Evolutionary conservation across 768 basidiomycete genomes (phyloP), one percentile per base, ranked within the genome.

Genomic region (Cytidiella melzeri): DNA sequence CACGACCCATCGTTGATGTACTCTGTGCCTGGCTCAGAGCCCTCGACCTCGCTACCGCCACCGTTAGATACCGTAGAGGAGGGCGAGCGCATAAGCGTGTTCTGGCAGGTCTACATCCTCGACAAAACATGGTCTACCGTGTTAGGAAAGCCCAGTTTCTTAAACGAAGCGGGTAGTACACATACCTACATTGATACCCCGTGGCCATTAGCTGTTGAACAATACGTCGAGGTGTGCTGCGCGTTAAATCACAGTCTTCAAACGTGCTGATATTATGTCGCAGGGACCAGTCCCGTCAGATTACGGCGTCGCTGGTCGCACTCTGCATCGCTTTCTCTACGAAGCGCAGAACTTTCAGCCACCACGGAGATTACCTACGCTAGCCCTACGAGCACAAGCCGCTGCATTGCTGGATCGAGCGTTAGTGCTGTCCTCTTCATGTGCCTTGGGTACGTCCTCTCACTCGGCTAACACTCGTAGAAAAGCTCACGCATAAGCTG

Each of bases 381-480:
- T 71, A 15, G 69, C 75, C 0, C 60, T 78, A 54, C 66, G 71
- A 36, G 72, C 70, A 50, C 80, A 83, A 54, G 79, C 81, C 1
- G 70, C 75, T 6, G 73, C 83, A 15, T 64, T 86, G 34, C 77
- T 84, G 43, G 81, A 83, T 56, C 72, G 75, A n/a, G 79, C 83
- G 5, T 69, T 75, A 3, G 72, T 76, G 47, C 64, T 84, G 7
- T 69, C 75, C 15, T 75, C 67, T 20, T 64, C 68, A n/a, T 66
- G 64, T 56, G 47, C 57, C 20, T 46, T 61, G 19, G 53, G 67
- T 66, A 55, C 45, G 57, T 43, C 25, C 21, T 12, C 30, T 48
- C 7, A 18, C 30, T 34, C 9, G 15, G 26, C 20, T n/a, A 11
- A 23, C 26, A 9, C 3, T 36, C n/a, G 15, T 19, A 13, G 20